A percentile compares a stretch with the other conserved stretches of the same genome.
These are phyloP conservation scores for Amaranthus cruentus DNA, from an alignment of 148 eudicot genomes.

Conservation along the genomic window DNA sequence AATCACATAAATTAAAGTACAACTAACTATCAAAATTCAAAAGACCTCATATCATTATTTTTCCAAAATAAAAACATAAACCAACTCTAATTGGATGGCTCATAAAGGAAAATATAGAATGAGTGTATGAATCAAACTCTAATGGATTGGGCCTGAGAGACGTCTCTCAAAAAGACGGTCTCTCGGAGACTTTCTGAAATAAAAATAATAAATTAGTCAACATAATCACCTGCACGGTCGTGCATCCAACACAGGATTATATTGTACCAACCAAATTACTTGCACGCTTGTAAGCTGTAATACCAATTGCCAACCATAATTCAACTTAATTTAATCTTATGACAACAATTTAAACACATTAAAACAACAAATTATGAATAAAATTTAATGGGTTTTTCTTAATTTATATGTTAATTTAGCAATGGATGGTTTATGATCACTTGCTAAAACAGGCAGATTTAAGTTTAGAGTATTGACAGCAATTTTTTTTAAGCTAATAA, in stretches of 20 bases:
- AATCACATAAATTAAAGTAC: too few relatives aligned
- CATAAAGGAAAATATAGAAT: too few relatives aligned
- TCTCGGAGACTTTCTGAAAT: too few relatives aligned
- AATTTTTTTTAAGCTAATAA: conserved; percentile 9
- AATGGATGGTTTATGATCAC: conserved; percentile 19
- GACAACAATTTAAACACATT: neutral
- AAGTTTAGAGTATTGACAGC: conserved; percentile 2
- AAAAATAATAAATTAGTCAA: too few relatives aligned
- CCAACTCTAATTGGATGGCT: too few relatives aligned
- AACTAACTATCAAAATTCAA: too few relatives aligned
- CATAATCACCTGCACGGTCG: neutral
- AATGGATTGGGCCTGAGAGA: too few relatives aligned
- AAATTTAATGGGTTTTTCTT: neutral
- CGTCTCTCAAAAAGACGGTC: too few relatives aligned
- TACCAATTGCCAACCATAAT: conserved; percentile 1
- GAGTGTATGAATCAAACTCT: too few relatives aligned
- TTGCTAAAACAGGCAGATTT: conserved; percentile 19
- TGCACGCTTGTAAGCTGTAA: conserved; percentile 10
- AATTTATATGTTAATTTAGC: conserved; percentile 13
- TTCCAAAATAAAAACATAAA: too few relatives aligned
- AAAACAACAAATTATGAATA: neutral
- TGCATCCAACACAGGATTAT: conserved; percentile 22
- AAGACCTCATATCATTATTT: too few relatives aligned
- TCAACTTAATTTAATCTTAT: neutral
- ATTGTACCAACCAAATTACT: conserved; percentile 15